phyloP scores from a whole-genome alignment of 129 eudicot genomes.

The Gnaphalium uliginosum region DNA sequence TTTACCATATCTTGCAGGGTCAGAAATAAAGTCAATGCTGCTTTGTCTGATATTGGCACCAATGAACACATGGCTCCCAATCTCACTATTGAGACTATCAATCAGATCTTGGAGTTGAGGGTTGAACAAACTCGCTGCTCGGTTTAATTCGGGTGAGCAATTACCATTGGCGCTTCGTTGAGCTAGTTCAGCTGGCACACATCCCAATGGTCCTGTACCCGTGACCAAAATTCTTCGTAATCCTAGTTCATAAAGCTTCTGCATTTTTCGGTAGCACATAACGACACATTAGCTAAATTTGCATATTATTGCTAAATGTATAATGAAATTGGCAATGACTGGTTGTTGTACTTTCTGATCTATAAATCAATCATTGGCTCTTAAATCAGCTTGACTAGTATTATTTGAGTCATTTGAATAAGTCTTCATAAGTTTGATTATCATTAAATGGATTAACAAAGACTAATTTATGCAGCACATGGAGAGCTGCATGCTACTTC shows the following conservation, averaged over 20 bases:
- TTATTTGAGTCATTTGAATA: background rate
- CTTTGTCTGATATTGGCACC: slow-evolving; percentile 47
- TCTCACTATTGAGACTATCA: slow-evolving; percentile 40
- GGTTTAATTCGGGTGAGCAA: slow-evolving; percentile 45
- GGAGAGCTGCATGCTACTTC: slow-evolving; percentile 17
- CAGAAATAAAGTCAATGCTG: slow-evolving; percentile 52
- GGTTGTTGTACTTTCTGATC: background rate
- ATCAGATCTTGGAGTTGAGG: slow-evolving; percentile 50
- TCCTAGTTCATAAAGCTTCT: slow-evolving; percentile 56
- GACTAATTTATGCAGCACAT: slow-evolving; percentile 19
- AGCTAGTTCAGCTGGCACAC: slow-evolving; percentile 56
- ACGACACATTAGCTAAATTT: background rate
- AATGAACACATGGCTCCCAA: slow-evolving; percentile 49
- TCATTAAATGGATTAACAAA: slow-evolving; percentile 25
- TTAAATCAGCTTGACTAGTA: background rate
- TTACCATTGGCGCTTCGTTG: slow-evolving; percentile 41
- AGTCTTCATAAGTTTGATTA: slow-evolving; percentile 10
- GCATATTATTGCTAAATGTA: background rate
- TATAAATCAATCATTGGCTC: slow-evolving; percentile 6
- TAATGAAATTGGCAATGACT: background rate
- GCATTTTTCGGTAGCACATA: slow-evolving; percentile 2
- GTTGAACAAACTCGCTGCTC: slow-evolving; percentile 56
- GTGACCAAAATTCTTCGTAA: slow-evolving; percentile 50
- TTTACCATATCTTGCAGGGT: slow-evolving; percentile 62
- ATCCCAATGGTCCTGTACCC: slow-evolving; percentile 64